A percentile compares a stretch with the other conserved stretches of the same genome.
These are phyloP conservation scores for Phytopythium mirpurense DNA, from an alignment of 352 stramenopile species.

Conservation along the genomic window DNA sequence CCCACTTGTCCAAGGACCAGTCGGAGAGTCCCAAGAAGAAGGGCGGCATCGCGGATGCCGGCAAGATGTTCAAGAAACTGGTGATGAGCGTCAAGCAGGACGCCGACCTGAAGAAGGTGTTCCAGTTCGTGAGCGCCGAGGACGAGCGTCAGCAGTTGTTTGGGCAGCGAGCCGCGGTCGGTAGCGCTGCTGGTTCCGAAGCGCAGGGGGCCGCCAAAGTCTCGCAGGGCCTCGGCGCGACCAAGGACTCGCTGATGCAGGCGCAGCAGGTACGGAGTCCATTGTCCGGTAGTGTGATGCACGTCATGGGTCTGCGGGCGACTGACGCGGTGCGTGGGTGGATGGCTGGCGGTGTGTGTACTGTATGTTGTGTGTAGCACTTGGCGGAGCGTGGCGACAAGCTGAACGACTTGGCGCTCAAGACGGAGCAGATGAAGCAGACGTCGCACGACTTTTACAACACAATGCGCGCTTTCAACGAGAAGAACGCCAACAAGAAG, in stretches of 20 bases:
- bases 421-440: slow-evolving; percentile 82
- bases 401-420: slow-evolving; percentile 61
- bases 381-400: slow-evolving; percentile 76
- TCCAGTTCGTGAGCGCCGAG: slow-evolving; percentile 61
- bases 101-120: slow-evolving; percentile 72
- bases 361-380: too few relatives aligned
- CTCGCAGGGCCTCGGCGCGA: slow-evolving; percentile 30
- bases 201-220: slow-evolving; percentile 15
- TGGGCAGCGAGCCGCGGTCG: slow-evolving; percentile 29
- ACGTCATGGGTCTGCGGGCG: background rate
- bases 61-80: slow-evolving; percentile 73
- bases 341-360: too few relatives aligned
- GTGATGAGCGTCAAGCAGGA: slow-evolving; percentile 57
- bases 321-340: background rate
- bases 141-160: slow-evolving; percentile 53
- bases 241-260: slow-evolving; percentile 62
- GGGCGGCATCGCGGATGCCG: slow-evolving; percentile 35
- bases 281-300: too few relatives aligned
- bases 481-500: slow-evolving; percentile 82
- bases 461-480: slow-evolving; percentile 83
- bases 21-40: slow-evolving; percentile 44
- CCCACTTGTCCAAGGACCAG: slow-evolving; percentile 24
- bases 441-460: slow-evolving; percentile 80
- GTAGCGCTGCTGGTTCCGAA: slow-evolving; percentile 11
- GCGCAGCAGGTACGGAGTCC: slow-evolving; percentile 61